phyloP scores from a whole-genome alignment of 2,329 filamentous ascomycete species.

The Fusarium sp. region DNA sequence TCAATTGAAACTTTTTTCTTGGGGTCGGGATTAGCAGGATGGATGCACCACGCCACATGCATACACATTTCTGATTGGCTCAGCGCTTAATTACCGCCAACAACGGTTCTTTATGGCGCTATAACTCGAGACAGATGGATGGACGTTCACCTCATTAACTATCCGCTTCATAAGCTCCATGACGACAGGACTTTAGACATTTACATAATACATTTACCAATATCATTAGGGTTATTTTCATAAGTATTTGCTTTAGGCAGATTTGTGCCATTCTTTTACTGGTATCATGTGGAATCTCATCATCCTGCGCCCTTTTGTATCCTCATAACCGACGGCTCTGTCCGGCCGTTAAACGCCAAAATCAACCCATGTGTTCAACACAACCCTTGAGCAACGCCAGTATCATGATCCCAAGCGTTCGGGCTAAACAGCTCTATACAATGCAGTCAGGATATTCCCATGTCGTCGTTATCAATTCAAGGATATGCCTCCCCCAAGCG shows the following conservation, averaged over 20 bases:
- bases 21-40: constrained; percentile 42
- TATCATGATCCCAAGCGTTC: constrained; percentile 24
- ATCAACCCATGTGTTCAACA: constrained; percentile 37
- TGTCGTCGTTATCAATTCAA: constrained; percentile 18
- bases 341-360: constrained; percentile 34
- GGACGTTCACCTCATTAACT: not conserved
- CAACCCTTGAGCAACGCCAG: constrained; percentile 36
- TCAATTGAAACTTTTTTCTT: constrained; percentile 50
- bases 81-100: constrained; percentile 30
- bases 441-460: constrained; percentile 11
- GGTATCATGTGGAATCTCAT: constrained; percentile 37
- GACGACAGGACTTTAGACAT: not conserved
- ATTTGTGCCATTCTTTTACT: constrained; percentile 24
- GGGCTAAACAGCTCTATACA: constrained; percentile 14
- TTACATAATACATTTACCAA: not conserved
- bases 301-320: constrained; percentile 36
- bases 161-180: constrained; percentile 1
- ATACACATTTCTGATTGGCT: constrained; percentile 37
- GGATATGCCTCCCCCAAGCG: constrained; percentile 41
- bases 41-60: constrained; percentile 41
- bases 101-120: constrained; percentile 14
- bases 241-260: constrained; percentile 3
- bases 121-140: constrained; percentile 2
- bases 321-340: constrained; percentile 29
- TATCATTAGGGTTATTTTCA: constrained; percentile 1